Evolutionary conservation across 2,329 filamentous ascomycete species (phyloP).

Genomic region (Xylaria sp.): DNA sequence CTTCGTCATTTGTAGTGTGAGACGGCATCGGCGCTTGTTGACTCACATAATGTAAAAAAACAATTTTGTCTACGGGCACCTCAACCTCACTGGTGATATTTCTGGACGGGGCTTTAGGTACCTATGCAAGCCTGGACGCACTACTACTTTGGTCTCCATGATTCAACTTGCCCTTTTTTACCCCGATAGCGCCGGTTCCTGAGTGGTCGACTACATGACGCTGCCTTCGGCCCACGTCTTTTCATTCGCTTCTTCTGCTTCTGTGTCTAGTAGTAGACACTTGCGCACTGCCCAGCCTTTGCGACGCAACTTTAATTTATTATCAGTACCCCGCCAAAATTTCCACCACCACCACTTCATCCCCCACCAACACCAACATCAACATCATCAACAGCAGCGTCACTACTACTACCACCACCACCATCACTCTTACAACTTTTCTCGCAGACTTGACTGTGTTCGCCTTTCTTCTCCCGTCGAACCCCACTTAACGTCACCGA

Average conservation of each 20-base stretch:
- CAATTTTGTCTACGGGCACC: background rate
- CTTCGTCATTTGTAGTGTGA: background rate
- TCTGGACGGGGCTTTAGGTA: background rate
- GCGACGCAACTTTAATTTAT: slow-evolving; percentile 33
- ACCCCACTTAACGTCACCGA: background rate
- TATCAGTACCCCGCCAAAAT: slow-evolving; percentile 35
- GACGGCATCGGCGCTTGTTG: slow-evolving; percentile 36
- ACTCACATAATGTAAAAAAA: slow-evolving; percentile 27
- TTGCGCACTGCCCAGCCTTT: slow-evolving; percentile 28
- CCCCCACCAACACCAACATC: background rate
- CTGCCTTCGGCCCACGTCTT: slow-evolving; percentile 14
- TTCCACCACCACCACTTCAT: background rate
- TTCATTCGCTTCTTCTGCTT: slow-evolving; percentile 30
- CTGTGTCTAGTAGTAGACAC: slow-evolving; percentile 8
- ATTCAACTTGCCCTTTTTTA: background rate
- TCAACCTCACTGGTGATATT: background rate
- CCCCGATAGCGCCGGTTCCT: slow-evolving; percentile 11
- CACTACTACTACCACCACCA: slow-evolving; percentile 1
- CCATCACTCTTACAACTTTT: background rate
- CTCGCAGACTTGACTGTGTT: background rate
- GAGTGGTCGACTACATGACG: slow-evolving; percentile 31
- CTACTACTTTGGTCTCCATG: background rate
- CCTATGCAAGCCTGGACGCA: no score
- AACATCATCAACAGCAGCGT: background rate
- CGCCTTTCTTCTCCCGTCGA: background rate